Base-by-base conservation (phyloP, 352 stramenopile genomes). In the Phytophthora megakarya region DNA sequence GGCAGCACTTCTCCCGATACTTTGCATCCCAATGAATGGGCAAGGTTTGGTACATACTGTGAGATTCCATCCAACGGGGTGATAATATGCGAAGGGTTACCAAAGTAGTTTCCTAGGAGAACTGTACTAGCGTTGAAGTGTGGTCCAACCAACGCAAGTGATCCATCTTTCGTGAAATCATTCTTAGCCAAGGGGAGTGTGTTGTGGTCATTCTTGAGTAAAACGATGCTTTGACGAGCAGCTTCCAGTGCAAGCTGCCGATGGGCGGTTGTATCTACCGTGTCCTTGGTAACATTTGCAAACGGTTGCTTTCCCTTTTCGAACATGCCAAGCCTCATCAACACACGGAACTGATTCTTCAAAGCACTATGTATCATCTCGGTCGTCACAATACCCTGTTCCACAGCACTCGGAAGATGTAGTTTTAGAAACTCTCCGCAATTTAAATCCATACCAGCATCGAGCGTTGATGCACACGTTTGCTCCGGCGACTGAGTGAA, bases 291-390 rank as follows among this genome's bases (percentile, higher is more conserved):
- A 43, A 92, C 84, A 28, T 88, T 63, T 4, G 64, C 44, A 49
- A 81, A 96, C 0, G 86, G 84, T 25, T 92, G 78, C 4, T 51
- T 51, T 16, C 84, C 78, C 26, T 88, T 79, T 53, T 97, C 89
- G 71, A 98, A 98, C 65, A 96, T 80, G 4, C 94, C 93, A 0
- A 98, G 78, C 0, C 88, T 77, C 67, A 98, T 91, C 44, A 93
- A 70, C 40, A 97, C 82, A 19, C 80, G 73, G 46, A 97, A 92
- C 15, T 97, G 67, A 40, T 92, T 81, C 35, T 73, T 75, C 10
- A 98, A 67, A 19, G 89, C 90, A 3, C 40, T 64, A 22, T 92
- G 75, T 4, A 98, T 61, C 51, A 81, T 75, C 1, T 72, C 54
- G 18, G 80, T 81, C 21, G 69, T 71, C 38, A 97, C 61, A 15